phyloP scores from a whole-genome alignment of 345 rosid species.

The Eucalyptus coolabah region DNA sequence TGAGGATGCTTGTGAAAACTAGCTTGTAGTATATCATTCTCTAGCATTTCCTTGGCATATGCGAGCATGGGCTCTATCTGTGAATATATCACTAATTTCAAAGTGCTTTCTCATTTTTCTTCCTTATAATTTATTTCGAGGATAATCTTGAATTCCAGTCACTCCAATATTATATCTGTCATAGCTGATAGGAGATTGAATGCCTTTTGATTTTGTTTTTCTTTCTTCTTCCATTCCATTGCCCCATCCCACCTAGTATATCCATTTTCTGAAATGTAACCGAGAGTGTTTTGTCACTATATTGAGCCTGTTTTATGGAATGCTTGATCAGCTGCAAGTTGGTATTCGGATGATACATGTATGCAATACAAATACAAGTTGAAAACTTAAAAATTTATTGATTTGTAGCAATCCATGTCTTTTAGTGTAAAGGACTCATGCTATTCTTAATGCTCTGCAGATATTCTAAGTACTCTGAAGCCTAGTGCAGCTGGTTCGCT shows the following conservation, averaged over 20 bases:
- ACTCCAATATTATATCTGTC: not conserved
- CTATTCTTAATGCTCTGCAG: constrained; percentile 48
- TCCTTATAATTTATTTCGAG: not conserved
- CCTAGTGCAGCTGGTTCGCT: constrained; percentile 34
- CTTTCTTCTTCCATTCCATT: not conserved
- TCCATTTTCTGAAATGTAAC: not conserved
- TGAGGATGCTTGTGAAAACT: not conserved
- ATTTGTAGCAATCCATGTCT: not conserved
- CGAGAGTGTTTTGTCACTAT: not conserved
- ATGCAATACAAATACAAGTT: not conserved
- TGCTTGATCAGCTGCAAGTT: not conserved
- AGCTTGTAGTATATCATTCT: not conserved
- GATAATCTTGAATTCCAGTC: not conserved
- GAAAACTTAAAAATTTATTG: not conserved
- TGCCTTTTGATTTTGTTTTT: not conserved
- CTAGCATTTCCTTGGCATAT: not conserved
- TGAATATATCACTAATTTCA: not conserved
- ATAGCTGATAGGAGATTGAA: not conserved
- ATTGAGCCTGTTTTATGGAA: not conserved
- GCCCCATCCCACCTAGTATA: not conserved
- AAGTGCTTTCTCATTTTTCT: not conserved
- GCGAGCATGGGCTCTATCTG: not conserved
- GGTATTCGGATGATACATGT: not conserved
- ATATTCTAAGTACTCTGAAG: constrained; percentile 24
- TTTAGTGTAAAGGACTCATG: not conserved